A percentile compares a stretch with the other conserved stretches of the same genome.
Conservation (phyloP, 192 early-diverging fungal genomes). For the Backusella tuberculispora region DNA sequence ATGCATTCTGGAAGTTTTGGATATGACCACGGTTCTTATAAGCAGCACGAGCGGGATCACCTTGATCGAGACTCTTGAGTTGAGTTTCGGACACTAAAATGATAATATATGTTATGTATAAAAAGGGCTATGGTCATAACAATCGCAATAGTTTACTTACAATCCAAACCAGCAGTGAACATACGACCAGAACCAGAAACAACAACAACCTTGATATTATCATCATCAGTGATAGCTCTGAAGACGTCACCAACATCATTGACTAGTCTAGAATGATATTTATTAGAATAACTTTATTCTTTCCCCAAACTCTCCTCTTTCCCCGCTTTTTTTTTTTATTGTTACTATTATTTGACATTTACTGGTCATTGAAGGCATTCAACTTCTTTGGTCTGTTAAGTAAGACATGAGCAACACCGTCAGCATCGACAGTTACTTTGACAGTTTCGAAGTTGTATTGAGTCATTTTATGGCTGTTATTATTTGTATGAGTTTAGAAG, state of each 20-base stretch:
- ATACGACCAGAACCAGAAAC: slow-evolving; percentile 72
- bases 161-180: slow-evolving; percentile 94
- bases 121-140: neutral
- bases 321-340: neutral
- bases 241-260: slow-evolving; percentile 70
- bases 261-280: slow-evolving; percentile 55
- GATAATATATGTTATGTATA: neutral
- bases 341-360: slow-evolving; percentile 17
- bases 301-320: neutral
- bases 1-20: slow-evolving; percentile 59
- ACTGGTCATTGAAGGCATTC: slow-evolving; percentile 80
- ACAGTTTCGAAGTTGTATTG: slow-evolving; percentile 54
- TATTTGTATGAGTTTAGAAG: neutral
- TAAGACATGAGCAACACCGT: slow-evolving; percentile 77
- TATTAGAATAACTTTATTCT: slow-evolving; percentile 25
- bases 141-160: slow-evolving; percentile 43
- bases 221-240: slow-evolving; percentile 56
- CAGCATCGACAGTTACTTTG: slow-evolving; percentile 57
- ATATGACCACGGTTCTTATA: slow-evolving; percentile 15
- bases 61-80: neutral
- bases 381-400: slow-evolving; percentile 82
- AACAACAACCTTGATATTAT: slow-evolving; percentile 74
- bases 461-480: neutral
- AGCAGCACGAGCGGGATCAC: neutral
- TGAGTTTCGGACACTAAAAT: neutral